A percentile compares a stretch with the other conserved stretches of the same genome.
These are phyloP conservation scores for Nyctanthes arbortristis DNA, from an alignment of 257 asterid genomes.

Conservation along the genomic window DNA sequence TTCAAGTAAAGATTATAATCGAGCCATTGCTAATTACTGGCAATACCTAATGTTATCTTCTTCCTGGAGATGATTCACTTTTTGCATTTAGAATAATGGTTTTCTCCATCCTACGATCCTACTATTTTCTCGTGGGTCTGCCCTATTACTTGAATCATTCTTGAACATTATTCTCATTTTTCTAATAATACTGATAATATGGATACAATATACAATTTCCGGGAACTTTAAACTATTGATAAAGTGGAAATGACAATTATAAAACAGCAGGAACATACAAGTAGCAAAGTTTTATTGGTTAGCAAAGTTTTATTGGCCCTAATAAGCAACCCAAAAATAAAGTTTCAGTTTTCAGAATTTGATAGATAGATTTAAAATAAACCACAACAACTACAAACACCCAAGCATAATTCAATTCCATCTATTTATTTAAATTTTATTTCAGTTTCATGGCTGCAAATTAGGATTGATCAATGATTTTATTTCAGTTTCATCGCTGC, in stretches of 20 bases:
- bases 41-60: neutral
- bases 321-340: too few species aligned
- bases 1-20: neutral
- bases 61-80: neutral
- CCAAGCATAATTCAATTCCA: too few species aligned
- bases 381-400: too few species aligned
- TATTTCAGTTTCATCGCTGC: slow-evolving; percentile 11
- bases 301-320: too few species aligned
- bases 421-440: neutral
- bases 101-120: neutral
- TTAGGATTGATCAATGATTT: too few species aligned
- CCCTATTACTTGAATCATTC: neutral
- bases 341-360: too few species aligned
- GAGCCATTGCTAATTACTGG: neutral
- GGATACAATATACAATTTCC: neutral
- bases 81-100: neutral
- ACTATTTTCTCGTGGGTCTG: neutral
- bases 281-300: too few species aligned
- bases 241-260: neutral
- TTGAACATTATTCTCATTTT: neutral
- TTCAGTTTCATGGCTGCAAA: too few species aligned
- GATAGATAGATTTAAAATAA: too few species aligned
- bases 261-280: too few species aligned
- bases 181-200: neutral
- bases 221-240: too few species aligned